Conservation (phyloP, 768 basidiomycete species). For the Baorangia bicolor region DNA sequence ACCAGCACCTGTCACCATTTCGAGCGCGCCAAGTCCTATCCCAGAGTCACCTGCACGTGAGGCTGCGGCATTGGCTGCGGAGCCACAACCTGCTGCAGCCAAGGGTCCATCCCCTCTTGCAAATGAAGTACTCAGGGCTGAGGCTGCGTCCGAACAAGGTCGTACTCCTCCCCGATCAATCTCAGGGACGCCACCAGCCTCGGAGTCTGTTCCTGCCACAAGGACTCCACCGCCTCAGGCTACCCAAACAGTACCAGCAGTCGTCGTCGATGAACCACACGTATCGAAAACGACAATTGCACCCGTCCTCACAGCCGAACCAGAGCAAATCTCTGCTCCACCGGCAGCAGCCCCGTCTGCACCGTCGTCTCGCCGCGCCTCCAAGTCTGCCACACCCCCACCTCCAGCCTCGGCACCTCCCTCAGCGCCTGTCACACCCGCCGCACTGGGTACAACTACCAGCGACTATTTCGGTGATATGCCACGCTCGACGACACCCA, state of each 20-base stretch:
- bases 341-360: slow-evolving; percentile 9
- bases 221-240: slow-evolving; percentile 13
- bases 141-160: slow-evolving; percentile 13
- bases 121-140: slow-evolving; percentile 25
- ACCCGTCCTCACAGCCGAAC: slow-evolving; percentile 49
- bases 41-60: slow-evolving; percentile 67
- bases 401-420: slow-evolving; percentile 20
- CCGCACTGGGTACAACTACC: slow-evolving; percentile 1
- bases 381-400: slow-evolving; percentile 18
- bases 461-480: slow-evolving; percentile 26
- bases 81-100: slow-evolving; percentile 20
- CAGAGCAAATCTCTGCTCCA: slow-evolving; percentile 34
- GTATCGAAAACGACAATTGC: slow-evolving; percentile 39
- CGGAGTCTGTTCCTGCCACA: slow-evolving; percentile 17
- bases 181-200: slow-evolving; percentile 19
- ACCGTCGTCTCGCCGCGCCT: slow-evolving; percentile 14
- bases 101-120: slow-evolving; percentile 46
- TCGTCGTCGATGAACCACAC: slow-evolving; percentile 14
- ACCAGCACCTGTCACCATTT: slow-evolving; percentile 18
- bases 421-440: slow-evolving; percentile 26
- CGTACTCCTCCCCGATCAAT: slow-evolving; percentile 20
- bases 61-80: slow-evolving; percentile 41
- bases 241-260: not conserved
- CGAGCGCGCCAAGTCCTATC: slow-evolving; percentile 57
- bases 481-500: slow-evolving; percentile 27